A percentile compares a stretch with the other conserved stretches of the same genome.
Conservation (phyloP, 1,139 yeast genomes). For the Magnusiomyces ingens region DNA sequence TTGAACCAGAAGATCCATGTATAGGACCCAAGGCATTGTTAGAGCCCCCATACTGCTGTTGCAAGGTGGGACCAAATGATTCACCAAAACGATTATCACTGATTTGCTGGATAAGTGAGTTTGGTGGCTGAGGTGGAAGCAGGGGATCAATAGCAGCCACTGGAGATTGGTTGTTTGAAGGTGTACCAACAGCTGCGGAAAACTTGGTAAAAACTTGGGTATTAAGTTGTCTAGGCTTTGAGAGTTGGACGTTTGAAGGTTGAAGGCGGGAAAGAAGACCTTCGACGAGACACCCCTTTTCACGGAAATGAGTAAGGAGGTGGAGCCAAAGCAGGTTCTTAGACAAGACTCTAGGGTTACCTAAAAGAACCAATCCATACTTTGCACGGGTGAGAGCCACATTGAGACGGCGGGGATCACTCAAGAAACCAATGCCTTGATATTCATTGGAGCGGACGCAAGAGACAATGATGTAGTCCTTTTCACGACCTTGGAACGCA, state of each 20-base stretch:
- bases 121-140: too few species aligned
- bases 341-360: constrained; percentile 75
- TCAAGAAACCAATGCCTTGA: constrained; percentile 77
- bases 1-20: neutral
- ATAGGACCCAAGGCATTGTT: neutral
- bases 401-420: constrained; percentile 84
- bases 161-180: too few species aligned
- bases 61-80: neutral
- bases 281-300: constrained; percentile 82
- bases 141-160: too few species aligned
- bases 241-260: constrained; percentile 51
- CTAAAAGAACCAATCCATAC: constrained; percentile 74
- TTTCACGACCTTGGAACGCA: constrained; percentile 95
- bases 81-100: neutral
- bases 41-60: neutral
- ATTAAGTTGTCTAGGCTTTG: constrained; percentile 21
- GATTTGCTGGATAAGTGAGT: neutral
- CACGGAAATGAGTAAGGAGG: constrained; percentile 69
- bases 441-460: constrained; percentile 89
- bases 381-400: constrained; percentile 91
- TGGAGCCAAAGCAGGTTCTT: constrained; percentile 75
- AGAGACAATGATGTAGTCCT: constrained; percentile 79
- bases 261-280: constrained; percentile 83
- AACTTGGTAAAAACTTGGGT: neutral
- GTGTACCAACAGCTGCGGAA: constrained; percentile 3